A percentile compares a stretch with the other conserved stretches of the same genome.
Conservation (phyloP, 208 protist species). For the Trypanosoma lewisi region DNA sequence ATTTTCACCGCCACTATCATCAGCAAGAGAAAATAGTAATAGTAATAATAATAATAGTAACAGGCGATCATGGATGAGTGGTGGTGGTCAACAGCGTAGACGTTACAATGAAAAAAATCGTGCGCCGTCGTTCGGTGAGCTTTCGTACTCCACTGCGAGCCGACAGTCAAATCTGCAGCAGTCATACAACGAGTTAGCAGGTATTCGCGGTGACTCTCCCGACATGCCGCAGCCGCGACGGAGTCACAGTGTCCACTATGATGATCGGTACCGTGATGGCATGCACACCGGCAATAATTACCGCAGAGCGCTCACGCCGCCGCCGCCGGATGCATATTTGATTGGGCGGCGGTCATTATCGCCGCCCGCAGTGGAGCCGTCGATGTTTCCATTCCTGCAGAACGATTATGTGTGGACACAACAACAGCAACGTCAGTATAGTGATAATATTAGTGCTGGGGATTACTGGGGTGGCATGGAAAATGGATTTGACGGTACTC, state of each 20-base stretch:
- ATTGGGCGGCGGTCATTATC: not conserved
- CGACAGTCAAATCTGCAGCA: not conserved
- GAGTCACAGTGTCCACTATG: not conserved
- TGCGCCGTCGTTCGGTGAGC: constrained; percentile 8
- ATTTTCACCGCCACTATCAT: too few relatives aligned
- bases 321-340: not conserved
- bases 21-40: too few relatives aligned
- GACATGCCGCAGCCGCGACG: not conserved
- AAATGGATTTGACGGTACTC: constrained; percentile 20
- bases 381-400: not conserved
- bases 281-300: not conserved
- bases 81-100: not conserved
- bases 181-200: constrained; percentile 8
- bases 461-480: constrained; percentile 20
- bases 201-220: constrained; percentile 3
- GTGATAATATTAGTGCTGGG: too few relatives aligned
- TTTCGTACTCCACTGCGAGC: not conserved
- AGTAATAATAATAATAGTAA: too few relatives aligned
- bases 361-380: not conserved
- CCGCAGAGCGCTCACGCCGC: not conserved
- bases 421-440: too few relatives aligned
- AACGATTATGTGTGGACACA: not conserved
- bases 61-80: not conserved
- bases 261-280: not conserved
- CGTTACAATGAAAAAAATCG: constrained; percentile 4